A percentile compares a stretch with the other conserved stretches of the same genome.
Conservation (phyloP, 2,329 filamentous ascomycete genomes). For the Diaporthe ilicicola region DNA sequence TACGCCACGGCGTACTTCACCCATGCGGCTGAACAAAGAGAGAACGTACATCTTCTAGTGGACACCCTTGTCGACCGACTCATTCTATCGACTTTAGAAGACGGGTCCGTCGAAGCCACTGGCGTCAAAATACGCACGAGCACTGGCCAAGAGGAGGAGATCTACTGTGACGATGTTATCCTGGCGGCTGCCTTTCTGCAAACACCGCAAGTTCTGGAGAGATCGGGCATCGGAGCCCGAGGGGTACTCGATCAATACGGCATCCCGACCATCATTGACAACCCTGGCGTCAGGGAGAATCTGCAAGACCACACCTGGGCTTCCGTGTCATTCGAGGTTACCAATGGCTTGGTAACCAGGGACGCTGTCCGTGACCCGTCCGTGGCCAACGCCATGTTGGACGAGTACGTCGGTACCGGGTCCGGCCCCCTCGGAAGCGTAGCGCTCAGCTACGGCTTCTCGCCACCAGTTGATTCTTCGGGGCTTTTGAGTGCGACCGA, state of each 20-base stretch:
- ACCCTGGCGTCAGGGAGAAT: neutral
- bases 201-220: slow-evolving; percentile 46
- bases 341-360: neutral
- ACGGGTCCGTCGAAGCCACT: neutral
- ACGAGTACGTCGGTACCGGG: neutral
- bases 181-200: slow-evolving; percentile 50
- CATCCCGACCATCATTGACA: neutral
- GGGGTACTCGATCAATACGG: slow-evolving; percentile 50
- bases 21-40: neutral
- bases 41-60: neutral
- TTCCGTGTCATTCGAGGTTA: neutral
- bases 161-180: slow-evolving; percentile 47
- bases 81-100: neutral
- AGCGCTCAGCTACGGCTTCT: neutral
- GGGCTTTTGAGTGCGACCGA: neutral
- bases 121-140: neutral
- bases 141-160: neutral
- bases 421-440: neutral
- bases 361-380: neutral
- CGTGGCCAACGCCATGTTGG: neutral
- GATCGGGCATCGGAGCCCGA: slow-evolving; percentile 48
- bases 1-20: neutral
- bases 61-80: neutral
- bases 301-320: neutral
- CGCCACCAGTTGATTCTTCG: neutral